These are phyloP conservation scores for Fusarium illudens DNA, from an alignment of 2,329 filamentous ascomycete species.

Conservation along the genomic window DNA sequence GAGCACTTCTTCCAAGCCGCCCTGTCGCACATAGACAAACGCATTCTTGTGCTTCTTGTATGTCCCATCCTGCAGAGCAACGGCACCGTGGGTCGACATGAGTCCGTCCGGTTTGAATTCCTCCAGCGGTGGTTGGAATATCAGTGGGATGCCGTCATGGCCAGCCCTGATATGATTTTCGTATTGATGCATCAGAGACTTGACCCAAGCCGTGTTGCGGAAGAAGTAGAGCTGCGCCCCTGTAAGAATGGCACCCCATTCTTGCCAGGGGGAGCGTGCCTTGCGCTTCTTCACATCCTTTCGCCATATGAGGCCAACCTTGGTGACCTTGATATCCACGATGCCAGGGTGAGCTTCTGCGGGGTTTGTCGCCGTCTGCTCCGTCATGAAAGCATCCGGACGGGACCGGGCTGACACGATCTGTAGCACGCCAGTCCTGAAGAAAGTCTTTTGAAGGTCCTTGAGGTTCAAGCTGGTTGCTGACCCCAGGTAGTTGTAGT, in stretches of 20 bases:
- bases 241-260: conserved; percentile 96
- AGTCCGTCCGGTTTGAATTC: conserved; percentile 94
- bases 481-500: conserved; percentile 87
- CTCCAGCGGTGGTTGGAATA: conserved; percentile 88
- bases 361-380: conserved; percentile 84
- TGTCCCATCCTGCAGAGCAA: conserved; percentile 83
- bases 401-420: conserved; percentile 94
- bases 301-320: conserved; percentile 93
- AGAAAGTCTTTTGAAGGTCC: conserved; percentile 86
- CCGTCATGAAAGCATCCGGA: conserved; percentile 93
- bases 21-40: conserved; percentile 88
- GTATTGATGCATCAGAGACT: conserved; percentile 87
- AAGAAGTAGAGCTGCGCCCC: conserved; percentile 98
- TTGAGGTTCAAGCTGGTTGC: conserved; percentile 79
- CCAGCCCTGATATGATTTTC: conserved; percentile 83
- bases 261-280: conserved; percentile 94
- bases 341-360: conserved; percentile 89
- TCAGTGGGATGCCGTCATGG: conserved; percentile 77
- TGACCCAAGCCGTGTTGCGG: conserved; percentile 91
- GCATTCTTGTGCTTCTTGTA: conserved; percentile 98
- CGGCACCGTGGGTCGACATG: conserved; percentile 92
- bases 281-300: conserved; percentile 96
- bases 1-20: conserved; percentile 87
- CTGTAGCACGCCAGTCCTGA: conserved; percentile 89
- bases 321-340: conserved; percentile 97